phyloP scores from a whole-genome alignment of 1,284 basidiomycete species.

The Microbotryomycetes sp. region DNA sequence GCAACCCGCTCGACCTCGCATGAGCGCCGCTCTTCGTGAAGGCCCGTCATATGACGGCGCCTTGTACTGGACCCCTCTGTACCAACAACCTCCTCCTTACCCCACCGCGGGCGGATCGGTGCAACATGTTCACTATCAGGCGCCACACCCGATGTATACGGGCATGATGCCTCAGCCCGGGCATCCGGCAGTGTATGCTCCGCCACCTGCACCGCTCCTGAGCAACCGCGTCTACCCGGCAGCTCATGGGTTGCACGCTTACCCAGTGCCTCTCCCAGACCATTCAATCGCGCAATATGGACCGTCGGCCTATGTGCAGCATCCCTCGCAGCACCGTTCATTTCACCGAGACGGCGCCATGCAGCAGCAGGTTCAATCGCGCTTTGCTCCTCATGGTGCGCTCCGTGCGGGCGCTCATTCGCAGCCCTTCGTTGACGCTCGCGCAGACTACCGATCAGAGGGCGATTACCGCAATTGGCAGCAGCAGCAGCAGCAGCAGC shows the following conservation, averaged over 20 bases:
- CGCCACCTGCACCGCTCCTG: background rate
- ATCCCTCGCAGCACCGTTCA: too few relatives aligned
- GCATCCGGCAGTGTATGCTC: background rate
- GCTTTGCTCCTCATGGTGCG: background rate
- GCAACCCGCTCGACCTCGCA: slow-evolving; percentile 9
- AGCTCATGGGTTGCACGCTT: too few relatives aligned
- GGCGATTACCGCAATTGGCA: background rate
- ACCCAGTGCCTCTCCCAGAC: too few relatives aligned
- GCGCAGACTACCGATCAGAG: background rate
- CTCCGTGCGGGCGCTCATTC: background rate
- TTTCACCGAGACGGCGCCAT: too few relatives aligned
- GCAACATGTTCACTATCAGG: slow-evolving; percentile 1
- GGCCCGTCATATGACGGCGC: slow-evolving; percentile 22
- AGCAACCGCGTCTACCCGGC: background rate
- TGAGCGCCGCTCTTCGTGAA: slow-evolving; percentile 16
- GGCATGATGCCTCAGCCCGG: background rate
- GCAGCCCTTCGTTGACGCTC: background rate
- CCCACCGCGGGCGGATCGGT: background rate
- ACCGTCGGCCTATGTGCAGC: too few relatives aligned
- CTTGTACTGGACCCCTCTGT: slow-evolving; percentile 16
- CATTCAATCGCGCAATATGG: too few relatives aligned
- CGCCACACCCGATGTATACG: background rate
- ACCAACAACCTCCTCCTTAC: background rate
- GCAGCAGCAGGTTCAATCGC: background rate
- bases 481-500: slow-evolving; percentile 4